Evolutionary conservation across 2,329 filamentous ascomycete species (phyloP).

Genomic region (Alternaria arborescens): DNA sequence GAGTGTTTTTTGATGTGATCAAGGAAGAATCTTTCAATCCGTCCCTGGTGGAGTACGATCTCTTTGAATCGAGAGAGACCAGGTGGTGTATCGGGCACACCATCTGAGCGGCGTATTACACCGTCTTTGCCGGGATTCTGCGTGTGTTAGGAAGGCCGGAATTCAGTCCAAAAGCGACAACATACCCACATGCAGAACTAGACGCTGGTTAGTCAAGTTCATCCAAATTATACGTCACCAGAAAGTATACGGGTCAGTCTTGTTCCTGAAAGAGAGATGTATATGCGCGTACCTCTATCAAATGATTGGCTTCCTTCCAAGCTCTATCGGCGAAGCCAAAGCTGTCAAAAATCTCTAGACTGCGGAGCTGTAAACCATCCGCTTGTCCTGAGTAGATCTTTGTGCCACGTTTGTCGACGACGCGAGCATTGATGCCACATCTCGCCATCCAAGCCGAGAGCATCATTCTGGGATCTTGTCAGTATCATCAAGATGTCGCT

Average conservation of each 20-base stretch:
- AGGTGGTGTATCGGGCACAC: constrained; percentile 69
- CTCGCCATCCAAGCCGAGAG: constrained; percentile 53
- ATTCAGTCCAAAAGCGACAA: not conserved
- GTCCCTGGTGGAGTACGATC: constrained; percentile 74
- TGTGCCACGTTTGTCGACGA: constrained; percentile 54
- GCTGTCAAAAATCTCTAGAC: constrained; percentile 62
- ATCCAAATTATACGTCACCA: not conserved
- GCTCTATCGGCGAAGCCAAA: constrained; percentile 72
- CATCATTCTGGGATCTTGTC: constrained; percentile 43
- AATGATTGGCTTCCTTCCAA: constrained; percentile 73
- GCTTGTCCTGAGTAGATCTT: constrained; percentile 55
- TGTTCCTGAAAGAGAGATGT: constrained; percentile 55
- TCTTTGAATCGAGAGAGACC: constrained; percentile 71
- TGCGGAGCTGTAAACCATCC: constrained; percentile 54
- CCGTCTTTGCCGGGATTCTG: constrained; percentile 69
- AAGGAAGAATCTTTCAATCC: constrained; percentile 72
- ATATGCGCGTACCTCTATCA: constrained; percentile 66
- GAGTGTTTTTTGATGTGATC: constrained; percentile 67
- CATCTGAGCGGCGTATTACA: constrained; percentile 64
- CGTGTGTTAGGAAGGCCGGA: not conserved
- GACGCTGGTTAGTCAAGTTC: constrained; percentile 7
- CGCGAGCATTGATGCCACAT: constrained; percentile 52
- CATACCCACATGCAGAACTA: constrained; percentile 53
- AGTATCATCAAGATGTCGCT: not conserved
- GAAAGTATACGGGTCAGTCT: no score